Conservation (phyloP, 352 stramenopile genomes). For the Globisporangium recalcitrans region DNA sequence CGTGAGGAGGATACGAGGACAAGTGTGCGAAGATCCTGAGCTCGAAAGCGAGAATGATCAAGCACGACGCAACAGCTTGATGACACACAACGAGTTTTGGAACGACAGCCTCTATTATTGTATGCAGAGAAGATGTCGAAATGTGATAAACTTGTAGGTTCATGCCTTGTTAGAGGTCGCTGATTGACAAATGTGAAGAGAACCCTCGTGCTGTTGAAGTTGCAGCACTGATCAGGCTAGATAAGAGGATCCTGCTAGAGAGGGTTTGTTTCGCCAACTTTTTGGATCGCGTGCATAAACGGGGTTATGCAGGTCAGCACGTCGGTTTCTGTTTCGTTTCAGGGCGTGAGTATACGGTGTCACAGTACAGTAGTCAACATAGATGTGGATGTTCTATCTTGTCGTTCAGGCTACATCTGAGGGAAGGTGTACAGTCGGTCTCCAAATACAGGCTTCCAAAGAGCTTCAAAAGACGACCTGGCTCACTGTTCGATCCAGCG, state of each 20-base stretch:
- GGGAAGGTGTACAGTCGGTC: not conserved
- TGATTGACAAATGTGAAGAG: no score
- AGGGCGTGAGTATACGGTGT: not conserved
- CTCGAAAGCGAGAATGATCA: not conserved
- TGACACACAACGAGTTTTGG: not conserved
- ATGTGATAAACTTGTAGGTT: not conserved
- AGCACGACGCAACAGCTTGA: not conserved
- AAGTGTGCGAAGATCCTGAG: not conserved
- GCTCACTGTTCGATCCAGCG: not conserved
- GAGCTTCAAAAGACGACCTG: no score
- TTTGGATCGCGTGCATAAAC: not conserved
- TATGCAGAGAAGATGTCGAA: no score
- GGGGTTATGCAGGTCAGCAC: not conserved
- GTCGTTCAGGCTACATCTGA: not conserved
- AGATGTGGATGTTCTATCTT: no score
- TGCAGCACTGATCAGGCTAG: not conserved
- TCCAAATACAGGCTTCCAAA: no score
- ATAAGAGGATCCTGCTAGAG: not conserved
- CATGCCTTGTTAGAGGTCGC: not conserved
- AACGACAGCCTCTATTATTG: no score
- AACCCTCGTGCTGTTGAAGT: no score
- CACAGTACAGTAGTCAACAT: no score
- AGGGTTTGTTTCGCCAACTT: conserved; percentile 7
- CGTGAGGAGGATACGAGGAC: no score
- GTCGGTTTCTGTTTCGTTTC: conserved; percentile 6